Evolutionary conservation across 129 eudicot species (phyloP).

Genomic region (Artemisia annua): DNA sequence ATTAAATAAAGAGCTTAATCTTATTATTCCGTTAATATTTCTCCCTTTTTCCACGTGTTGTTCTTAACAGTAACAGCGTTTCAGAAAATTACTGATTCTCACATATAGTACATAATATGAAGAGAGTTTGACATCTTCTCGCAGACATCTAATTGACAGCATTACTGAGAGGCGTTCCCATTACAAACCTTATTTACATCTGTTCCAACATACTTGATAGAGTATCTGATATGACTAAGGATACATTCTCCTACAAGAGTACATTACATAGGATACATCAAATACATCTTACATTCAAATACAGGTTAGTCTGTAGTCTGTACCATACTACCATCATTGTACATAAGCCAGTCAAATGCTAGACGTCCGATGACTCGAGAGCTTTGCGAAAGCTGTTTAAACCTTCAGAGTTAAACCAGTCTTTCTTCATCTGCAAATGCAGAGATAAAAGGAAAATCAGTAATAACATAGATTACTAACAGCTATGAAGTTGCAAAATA

Average conservation of each 20-base stretch:
- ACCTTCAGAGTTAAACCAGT: conserved; percentile 50
- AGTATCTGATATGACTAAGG: too few relatives aligned
- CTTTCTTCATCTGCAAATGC: conserved; percentile 52
- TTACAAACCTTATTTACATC: too few relatives aligned
- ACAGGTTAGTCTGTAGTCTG: not conserved
- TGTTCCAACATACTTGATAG: too few relatives aligned
- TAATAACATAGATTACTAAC: not conserved
- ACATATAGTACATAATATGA: too few relatives aligned
- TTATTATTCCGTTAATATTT: not conserved
- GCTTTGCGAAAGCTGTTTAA: conserved; percentile 39
- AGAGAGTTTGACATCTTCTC: too few relatives aligned
- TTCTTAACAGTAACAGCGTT: not conserved
- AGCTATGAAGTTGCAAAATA: not conserved
- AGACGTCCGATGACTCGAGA: conserved; percentile 22
- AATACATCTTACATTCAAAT: not conserved
- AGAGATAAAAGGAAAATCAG: not conserved
- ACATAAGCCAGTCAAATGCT: not conserved
- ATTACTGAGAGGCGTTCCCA: too few relatives aligned
- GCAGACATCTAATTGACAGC: too few relatives aligned
- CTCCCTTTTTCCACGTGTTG: not conserved
- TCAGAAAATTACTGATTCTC: too few relatives aligned
- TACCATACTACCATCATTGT: not conserved
- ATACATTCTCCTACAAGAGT: too few relatives aligned
- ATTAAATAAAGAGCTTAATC: conserved; percentile 19
- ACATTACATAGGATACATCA: too few relatives aligned